phyloP scores from a whole-genome alignment of 1,139 yeast species.

The Kodamaea arcana region DNA sequence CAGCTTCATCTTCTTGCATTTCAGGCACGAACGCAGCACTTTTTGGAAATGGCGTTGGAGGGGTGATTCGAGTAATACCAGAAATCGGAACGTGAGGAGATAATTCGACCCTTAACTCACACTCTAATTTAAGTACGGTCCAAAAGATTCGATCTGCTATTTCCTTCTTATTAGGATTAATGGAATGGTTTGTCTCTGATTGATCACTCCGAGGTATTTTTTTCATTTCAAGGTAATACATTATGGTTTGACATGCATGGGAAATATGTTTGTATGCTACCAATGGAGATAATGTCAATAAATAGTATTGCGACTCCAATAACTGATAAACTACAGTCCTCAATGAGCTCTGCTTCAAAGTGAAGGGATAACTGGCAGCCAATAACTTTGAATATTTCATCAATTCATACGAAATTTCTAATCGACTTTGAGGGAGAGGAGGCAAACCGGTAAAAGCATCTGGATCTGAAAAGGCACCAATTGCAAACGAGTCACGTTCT shows the following conservation, averaged over 20 bases:
- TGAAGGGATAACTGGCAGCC: conserved; percentile 21
- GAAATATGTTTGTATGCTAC: conserved; percentile 32
- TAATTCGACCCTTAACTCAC: conserved; percentile 42
- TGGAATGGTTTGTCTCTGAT: conserved; percentile 6
- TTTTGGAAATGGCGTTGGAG: conserved; percentile 42
- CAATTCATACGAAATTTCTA: conserved; percentile 21
- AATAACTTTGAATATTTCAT: conserved; percentile 23
- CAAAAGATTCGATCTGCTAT: conserved; percentile 41
- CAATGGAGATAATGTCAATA: conserved; percentile 35
- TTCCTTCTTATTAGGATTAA: conserved; percentile 13
- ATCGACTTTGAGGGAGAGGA: conserved; percentile 19
- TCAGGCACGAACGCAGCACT: conserved; percentile 30
- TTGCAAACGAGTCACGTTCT: conserved; percentile 21
- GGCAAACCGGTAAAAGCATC: conserved; percentile 11
- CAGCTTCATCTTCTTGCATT: conserved; percentile 10
- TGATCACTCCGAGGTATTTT: conserved; percentile 7
- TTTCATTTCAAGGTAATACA: conserved; percentile 23
- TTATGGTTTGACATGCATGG: conserved; percentile 33
- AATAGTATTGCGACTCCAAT: conserved; percentile 33
- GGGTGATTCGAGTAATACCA: conserved; percentile 38
- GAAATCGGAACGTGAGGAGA: conserved; percentile 41
- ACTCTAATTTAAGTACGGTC: conserved; percentile 44
- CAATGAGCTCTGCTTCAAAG: conserved; percentile 18
- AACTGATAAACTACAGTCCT: conserved; percentile 26
- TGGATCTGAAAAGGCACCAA: conserved; percentile 17